Percentiles rank a stretch among this genome's conserved stretches.
Evolutionary conservation across 176 grass and related monocot genomes (phyloP).

Genomic region (Canna indica): DNA sequence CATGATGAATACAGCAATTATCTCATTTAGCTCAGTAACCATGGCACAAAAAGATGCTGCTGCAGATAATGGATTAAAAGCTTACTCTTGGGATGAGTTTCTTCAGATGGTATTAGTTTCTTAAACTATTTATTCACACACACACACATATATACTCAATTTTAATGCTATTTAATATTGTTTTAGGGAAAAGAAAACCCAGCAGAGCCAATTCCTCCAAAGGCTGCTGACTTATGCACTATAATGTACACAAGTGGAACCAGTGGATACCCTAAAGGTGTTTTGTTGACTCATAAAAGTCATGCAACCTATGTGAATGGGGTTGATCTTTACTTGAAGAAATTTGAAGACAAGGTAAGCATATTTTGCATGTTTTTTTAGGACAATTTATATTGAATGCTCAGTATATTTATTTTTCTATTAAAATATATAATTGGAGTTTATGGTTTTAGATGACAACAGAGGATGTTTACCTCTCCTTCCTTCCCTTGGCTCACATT

Average conservation of each 20-base stretch:
- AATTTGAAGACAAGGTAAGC: conserved; percentile 80
- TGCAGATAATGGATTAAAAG: conserved; percentile 36
- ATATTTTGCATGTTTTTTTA: conserved; percentile 14
- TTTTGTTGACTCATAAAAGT: conserved; percentile 73
- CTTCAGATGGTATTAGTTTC: conserved; percentile 56
- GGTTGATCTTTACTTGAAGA: conserved; percentile 69
- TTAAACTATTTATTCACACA: not conserved
- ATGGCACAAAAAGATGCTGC: conserved; percentile 43
- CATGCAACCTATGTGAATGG: conserved; percentile 61
- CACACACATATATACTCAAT: not conserved
- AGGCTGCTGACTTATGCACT: conserved; percentile 69
- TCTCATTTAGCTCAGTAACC: conserved; percentile 56
- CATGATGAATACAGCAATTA: conserved; percentile 45
- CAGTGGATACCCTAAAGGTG: conserved; percentile 84
- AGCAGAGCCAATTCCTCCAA: conserved; percentile 41
- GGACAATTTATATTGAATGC: no score
- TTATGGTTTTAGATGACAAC: conserved; percentile 68
- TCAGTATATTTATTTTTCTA: no score
- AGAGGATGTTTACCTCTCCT: conserved; percentile 95
- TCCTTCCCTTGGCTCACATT: conserved; percentile 94
- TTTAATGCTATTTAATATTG: conserved; percentile 10
- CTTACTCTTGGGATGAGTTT: conserved; percentile 74
- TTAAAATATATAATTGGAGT: no score
- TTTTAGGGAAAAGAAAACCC: conserved; percentile 67
- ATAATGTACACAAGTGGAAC: conserved; percentile 99